Evolutionary conservation across 116 monocot species (phyloP), one percentile per base, ranked within the genome.

Genomic region (Trichopus zeylanicus): DNA sequence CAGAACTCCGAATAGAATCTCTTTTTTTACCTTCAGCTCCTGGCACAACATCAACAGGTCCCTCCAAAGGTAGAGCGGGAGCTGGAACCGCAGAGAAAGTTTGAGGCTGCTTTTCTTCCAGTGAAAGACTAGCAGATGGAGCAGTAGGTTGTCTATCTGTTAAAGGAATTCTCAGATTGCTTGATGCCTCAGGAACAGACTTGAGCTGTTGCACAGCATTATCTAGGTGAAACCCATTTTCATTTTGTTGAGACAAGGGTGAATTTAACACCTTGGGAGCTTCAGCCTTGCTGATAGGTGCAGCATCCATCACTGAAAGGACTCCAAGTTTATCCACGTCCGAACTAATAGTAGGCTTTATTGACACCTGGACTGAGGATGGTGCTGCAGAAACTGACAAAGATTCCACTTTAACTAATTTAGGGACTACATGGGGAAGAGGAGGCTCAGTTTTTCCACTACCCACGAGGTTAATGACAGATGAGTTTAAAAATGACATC

Each of bases 401-500:
- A n/a, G n/a, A n/a, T 32, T 71, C 84, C 47, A 63, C 31, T 31
- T 71, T 81, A 18, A 61, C 20, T 60, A 46, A 19, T 66, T 82
- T 76, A 37, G 79, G 23, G 55, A 53, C 48, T 51, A 55, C 31
- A 51, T 62, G 67, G 2, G 60, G 55, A 5, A 60, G 18, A 62
- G 79, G 47, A 22, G 67, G 34, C 34, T 10, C 72, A 22, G 69
- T 9, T 61, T 81, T 83, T 25, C 64, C 53, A 24, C 66, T 46
- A 54, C 68, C 56, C 18, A 59, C 16, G 7, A 65, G 35, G 33
- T 67, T 81, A 4, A 61, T 32, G 34, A 64, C 26, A 32, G 82
- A 72, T 35, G 67, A 67, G 47, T 73, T 79, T 53, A 74, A 62
- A 34, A 68, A 82, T 51, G 76, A 65, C 31, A 82, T 55, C 13